Conservation (phyloP, 2,329 filamentous ascomycete genomes). For the Ceratocystis cacaofunesta region DNA sequence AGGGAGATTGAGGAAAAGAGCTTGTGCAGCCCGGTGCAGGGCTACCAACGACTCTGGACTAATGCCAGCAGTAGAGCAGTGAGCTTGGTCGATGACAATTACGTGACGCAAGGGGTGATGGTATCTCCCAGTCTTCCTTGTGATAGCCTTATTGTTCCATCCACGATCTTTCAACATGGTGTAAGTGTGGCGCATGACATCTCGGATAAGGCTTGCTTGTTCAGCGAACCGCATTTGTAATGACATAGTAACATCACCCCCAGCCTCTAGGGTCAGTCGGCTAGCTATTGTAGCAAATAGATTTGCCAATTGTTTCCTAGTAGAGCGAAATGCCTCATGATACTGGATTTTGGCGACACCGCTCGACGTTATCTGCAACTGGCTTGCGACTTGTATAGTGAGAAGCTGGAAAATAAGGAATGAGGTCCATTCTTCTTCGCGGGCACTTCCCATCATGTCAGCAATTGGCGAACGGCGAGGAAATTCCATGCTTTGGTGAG, state of each 20-base stretch:
- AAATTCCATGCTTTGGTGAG: background rate
- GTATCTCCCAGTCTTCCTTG: background rate
- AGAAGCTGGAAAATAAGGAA: constrained; percentile 14
- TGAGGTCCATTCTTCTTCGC: constrained; percentile 14
- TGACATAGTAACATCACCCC: background rate
- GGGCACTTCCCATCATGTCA: constrained; percentile 10
- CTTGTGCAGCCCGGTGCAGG: constrained; percentile 14
- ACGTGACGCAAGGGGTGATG: constrained; percentile 7
- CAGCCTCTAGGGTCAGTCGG: background rate
- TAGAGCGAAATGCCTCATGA: constrained; percentile 8
- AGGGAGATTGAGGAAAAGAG: constrained; percentile 8
- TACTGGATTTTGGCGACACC: constrained; percentile 11
- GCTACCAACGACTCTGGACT: constrained; percentile 6
- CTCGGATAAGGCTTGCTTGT: constrained; percentile 1
- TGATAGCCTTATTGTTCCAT: constrained; percentile 7
- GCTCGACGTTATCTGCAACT: background rate
- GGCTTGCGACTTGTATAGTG: background rate
- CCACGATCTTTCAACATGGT: background rate
- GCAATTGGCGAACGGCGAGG: constrained; percentile 12
- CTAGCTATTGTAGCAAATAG: constrained; percentile 10
- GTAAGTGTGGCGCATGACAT: background rate
- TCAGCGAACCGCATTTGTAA: background rate
- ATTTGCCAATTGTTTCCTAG: constrained; percentile 7
- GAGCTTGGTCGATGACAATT: constrained; percentile 8
- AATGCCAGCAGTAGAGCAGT: constrained; percentile 3